Percentiles rank a stretch among this genome's conserved stretches.
Evolutionary conservation across 2,329 filamentous ascomycete genomes (phyloP).

Genomic region (Nemania abortiva): DNA sequence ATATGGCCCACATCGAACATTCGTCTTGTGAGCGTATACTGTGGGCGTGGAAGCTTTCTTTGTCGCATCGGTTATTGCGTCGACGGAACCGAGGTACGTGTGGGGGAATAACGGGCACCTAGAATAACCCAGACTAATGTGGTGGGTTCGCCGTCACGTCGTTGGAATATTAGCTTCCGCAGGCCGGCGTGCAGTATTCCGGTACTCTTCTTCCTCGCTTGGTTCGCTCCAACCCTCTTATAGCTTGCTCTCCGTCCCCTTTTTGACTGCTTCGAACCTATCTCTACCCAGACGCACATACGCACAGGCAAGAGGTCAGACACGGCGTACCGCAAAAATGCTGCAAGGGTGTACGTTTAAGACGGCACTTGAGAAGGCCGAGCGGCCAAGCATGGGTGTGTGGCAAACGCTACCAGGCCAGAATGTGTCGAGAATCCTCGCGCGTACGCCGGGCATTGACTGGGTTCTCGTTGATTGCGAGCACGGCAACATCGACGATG

Average conservation of each 20-base stretch:
- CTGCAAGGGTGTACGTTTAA: constrained; percentile 56
- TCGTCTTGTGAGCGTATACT: not conserved
- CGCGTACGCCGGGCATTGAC: constrained; percentile 69
- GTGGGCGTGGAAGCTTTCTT: not conserved
- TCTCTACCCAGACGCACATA: constrained; percentile 10
- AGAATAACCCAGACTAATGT: constrained; percentile 10
- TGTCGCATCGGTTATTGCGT: not conserved
- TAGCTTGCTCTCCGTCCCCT: not conserved
- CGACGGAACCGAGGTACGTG: constrained; percentile 1
- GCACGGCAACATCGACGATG: constrained; percentile 68
- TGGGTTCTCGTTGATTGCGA: constrained; percentile 74
- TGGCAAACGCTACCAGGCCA: constrained; percentile 74
- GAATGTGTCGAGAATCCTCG: constrained; percentile 70
- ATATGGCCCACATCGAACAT: not conserved
- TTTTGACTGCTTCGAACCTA: not conserved
- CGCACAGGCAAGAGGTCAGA: not conserved
- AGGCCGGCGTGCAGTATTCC: constrained; percentile 19
- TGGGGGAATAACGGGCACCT: not conserved
- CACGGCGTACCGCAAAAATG: constrained; percentile 26
- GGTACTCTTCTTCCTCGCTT: constrained; percentile 7
- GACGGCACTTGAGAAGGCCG: constrained; percentile 61
- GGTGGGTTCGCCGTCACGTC: constrained; percentile 8
- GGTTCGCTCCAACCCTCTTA: not conserved
- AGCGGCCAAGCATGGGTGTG: constrained; percentile 64
- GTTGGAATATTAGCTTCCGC: constrained; percentile 24